phyloP scores from a whole-genome alignment of 2,329 filamentous ascomycete species.

The Trichoderma sp. region DNA sequence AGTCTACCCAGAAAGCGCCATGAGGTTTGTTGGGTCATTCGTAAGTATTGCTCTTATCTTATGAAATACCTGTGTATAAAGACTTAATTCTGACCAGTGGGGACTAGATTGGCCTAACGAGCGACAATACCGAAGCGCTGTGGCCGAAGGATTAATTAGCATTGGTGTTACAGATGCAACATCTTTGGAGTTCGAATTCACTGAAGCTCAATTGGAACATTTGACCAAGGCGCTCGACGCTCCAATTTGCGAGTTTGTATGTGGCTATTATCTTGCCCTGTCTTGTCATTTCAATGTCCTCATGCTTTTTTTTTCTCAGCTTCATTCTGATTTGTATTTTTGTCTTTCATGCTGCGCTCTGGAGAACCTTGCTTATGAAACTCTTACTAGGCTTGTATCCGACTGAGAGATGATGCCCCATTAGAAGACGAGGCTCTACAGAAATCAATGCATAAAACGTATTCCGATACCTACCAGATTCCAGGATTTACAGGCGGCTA shows the following conservation, averaged over 20 bases:
- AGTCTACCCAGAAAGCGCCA: constrained; percentile 21
- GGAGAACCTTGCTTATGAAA: background rate
- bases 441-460: constrained; percentile 24
- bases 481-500: constrained; percentile 24
- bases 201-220: background rate
- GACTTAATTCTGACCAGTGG: background rate
- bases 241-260: constrained; percentile 25
- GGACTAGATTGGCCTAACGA: constrained; percentile 19
- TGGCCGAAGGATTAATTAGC: background rate
- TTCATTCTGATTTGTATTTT: background rate
- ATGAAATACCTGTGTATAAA: too few relatives aligned
- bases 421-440: constrained; percentile 16
- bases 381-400: constrained; percentile 17
- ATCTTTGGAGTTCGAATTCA: background rate
- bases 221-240: constrained; percentile 20
- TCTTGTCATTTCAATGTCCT: background rate
- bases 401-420: constrained; percentile 19
- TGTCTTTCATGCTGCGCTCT: background rate
- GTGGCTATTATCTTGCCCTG: background rate
- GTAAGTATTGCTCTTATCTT: constrained; percentile 11
- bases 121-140: background rate
- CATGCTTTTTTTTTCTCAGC: too few relatives aligned
- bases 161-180: background rate
- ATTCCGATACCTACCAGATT: constrained; percentile 23
- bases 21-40: constrained; percentile 25